Evolutionary conservation across 2,329 filamentous ascomycete species (phyloP).

Genomic region (Verticillium dahliae): DNA sequence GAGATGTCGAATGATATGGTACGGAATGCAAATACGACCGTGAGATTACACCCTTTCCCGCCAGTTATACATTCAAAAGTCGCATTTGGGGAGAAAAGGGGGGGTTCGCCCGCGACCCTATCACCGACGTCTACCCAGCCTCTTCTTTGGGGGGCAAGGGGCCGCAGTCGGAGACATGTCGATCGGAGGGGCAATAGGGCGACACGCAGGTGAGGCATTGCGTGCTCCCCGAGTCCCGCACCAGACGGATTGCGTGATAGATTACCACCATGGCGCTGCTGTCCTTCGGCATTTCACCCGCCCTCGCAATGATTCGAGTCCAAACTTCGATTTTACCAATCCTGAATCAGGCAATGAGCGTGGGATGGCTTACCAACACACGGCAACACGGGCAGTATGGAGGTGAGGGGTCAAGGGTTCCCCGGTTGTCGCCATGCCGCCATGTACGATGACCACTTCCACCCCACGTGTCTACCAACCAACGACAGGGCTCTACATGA

Average conservation of each 20-base stretch:
- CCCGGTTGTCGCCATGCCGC: background rate
- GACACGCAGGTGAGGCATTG: background rate
- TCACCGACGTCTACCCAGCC: background rate
- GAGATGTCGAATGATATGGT: background rate
- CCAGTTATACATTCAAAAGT: background rate
- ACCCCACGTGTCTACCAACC: background rate
- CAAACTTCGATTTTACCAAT: background rate
- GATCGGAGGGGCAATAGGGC: background rate
- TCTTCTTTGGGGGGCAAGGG: background rate
- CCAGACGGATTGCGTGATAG: conserved; percentile 2
- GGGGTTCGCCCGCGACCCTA: background rate
- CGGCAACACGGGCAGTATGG: background rate
- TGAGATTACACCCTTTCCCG: background rate
- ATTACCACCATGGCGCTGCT: conserved; percentile 1
- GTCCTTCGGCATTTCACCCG: background rate
- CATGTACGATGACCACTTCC: background rate
- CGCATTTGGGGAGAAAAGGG: background rate
- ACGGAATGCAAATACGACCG: background rate
- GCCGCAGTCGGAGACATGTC: background rate
- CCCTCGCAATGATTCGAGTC: background rate
- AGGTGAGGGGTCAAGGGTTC: background rate
- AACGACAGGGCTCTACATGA: background rate
- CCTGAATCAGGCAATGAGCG: background rate
- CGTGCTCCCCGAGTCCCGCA: background rate
- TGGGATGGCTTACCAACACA: background rate